Evolutionary conservation across 177 flowering plant species (phyloP), one percentile per base, ranked within the genome.

Genomic region (Telopea speciosissima): DNA sequence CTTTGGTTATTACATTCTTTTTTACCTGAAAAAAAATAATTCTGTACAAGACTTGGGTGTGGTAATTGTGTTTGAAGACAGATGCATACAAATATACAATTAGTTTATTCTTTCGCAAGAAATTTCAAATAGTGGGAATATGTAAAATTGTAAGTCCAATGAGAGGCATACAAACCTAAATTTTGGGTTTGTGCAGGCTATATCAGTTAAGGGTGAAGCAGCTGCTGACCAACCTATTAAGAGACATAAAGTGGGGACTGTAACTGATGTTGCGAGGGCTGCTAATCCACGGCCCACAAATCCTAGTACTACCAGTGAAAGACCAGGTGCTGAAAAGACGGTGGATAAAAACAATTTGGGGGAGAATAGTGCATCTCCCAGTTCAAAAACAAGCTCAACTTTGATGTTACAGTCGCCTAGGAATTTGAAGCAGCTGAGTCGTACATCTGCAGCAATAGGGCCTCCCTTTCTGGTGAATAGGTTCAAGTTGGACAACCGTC

Each of bases 401-500:
- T 36, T 72, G 49, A 74, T 66, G 21, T 68, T 63, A 66, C 85
- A 76, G 70, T 85, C 88, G 40, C 72, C 84, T 49, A 67, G 73
- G n/a, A 81, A 65, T 70, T 72, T 73, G 74, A 90, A 83, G 82
- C 87, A 78, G 59, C 75, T 75, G 5, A 68, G 69, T 81, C 84
- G 74, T 70, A 80, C 83, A n/a, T 63, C 78, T 44, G 75, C 83
- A 52, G 54, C 85, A 69, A 52, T 49, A 1, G 84, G 83, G 58
- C 21, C 72, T 76, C 79, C 88, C 17, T 80, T 81, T 76, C 68
- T 25, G 40, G 70, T 73, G 63, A 85, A 88, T 71, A 82, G 90
- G 75, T 89, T 86, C 83, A 94, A 89, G 76, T 79, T 92, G 81
- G 97, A 92, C 79, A 89, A 92, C 78, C 95, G 92, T n/a, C 90